phyloP scores from a whole-genome alignment of 2,329 filamentous ascomycete genomes.

The Dryadomyces quercivorus region DNA sequence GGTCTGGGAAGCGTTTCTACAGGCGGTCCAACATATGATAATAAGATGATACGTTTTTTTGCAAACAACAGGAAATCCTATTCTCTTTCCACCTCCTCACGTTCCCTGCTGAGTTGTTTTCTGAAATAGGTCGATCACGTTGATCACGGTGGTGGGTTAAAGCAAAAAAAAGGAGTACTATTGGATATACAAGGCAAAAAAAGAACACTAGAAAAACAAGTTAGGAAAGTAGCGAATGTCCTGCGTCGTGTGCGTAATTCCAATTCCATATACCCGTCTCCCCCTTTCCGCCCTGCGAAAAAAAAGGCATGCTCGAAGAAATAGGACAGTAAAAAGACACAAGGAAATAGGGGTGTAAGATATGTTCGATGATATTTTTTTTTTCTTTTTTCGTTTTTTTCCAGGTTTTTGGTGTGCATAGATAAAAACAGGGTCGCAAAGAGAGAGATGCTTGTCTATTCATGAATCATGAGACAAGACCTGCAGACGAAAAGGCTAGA shows the following conservation, averaged over 20 bases:
- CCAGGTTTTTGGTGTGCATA: neutral
- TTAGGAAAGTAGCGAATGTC: neutral
- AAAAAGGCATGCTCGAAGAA: neutral
- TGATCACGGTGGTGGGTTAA: neutral
- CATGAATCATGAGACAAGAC: neutral
- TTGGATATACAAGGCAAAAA: neutral
- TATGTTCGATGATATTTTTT: neutral
- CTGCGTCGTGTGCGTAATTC: neutral
- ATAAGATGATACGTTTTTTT: neutral
- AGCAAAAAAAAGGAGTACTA: neutral
- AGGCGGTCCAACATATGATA: neutral
- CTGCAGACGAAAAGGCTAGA: neutral
- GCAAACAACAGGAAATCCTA: too few relatives aligned
- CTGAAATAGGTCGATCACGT: neutral
- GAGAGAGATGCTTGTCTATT: neutral
- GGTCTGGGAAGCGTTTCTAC: neutral
- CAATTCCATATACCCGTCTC: neutral
- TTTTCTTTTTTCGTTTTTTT: neutral
- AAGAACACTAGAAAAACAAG: neutral
- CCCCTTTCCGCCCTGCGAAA: neutral
- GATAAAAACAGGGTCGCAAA: neutral
- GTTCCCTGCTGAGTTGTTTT: too few relatives aligned
- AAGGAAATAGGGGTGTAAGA: neutral
- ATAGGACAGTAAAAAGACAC: neutral
- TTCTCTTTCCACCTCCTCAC: too few relatives aligned